Percentiles rank a stretch among this genome's conserved stretches.
Conservation (phyloP, 768 basidiomycete genomes). For the Lactifluus volemus region DNA sequence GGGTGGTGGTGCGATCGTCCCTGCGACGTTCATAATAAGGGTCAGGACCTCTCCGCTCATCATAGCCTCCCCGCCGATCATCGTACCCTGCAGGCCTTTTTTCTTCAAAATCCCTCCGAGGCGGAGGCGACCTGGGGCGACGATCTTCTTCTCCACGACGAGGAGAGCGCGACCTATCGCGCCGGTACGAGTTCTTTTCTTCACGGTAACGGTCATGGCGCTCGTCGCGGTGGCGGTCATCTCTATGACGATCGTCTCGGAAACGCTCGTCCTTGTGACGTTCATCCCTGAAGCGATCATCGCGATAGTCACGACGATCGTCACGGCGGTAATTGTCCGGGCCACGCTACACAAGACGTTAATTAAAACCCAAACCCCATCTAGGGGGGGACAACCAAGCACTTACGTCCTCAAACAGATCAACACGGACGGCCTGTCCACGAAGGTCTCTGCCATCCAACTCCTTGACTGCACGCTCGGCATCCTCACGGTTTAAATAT, state of each 20-base stretch:
- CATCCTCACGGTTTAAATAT: slow-evolving; percentile 81
- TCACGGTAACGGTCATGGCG: slow-evolving; percentile 34
- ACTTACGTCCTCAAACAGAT: slow-evolving; percentile 52
- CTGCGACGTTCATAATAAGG: slow-evolving; percentile 82
- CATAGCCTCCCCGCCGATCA: slow-evolving; percentile 77
- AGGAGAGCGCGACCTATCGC: slow-evolving; percentile 76
- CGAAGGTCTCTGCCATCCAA: slow-evolving; percentile 84
- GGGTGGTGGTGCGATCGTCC: slow-evolving; percentile 62
- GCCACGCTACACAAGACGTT: slow-evolving; percentile 41
- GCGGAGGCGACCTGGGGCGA: slow-evolving; percentile 78
- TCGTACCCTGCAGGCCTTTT: slow-evolving; percentile 89
- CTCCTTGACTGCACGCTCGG: slow-evolving; percentile 86
- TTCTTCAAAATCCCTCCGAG: slow-evolving; percentile 75
- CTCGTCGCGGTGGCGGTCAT: slow-evolving; percentile 41
- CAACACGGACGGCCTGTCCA: slow-evolving; percentile 69
- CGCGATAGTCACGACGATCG: slow-evolving; percentile 54
- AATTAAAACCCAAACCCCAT: slow-evolving; percentile 1
- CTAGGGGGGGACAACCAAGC: background rate
- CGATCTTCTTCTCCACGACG: slow-evolving; percentile 67
- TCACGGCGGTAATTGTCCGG: slow-evolving; percentile 72
- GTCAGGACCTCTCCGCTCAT: slow-evolving; percentile 78
- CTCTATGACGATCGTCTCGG: slow-evolving; percentile 42
- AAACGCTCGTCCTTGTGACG: slow-evolving; percentile 20
- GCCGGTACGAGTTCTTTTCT: slow-evolving; percentile 44
- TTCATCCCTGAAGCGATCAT: slow-evolving; percentile 26